A percentile compares a stretch with the other conserved stretches of the same genome.
These are phyloP conservation scores for Malassezia pachydermatis DNA, from an alignment of 1,284 basidiomycete species.

Conservation along the genomic window DNA sequence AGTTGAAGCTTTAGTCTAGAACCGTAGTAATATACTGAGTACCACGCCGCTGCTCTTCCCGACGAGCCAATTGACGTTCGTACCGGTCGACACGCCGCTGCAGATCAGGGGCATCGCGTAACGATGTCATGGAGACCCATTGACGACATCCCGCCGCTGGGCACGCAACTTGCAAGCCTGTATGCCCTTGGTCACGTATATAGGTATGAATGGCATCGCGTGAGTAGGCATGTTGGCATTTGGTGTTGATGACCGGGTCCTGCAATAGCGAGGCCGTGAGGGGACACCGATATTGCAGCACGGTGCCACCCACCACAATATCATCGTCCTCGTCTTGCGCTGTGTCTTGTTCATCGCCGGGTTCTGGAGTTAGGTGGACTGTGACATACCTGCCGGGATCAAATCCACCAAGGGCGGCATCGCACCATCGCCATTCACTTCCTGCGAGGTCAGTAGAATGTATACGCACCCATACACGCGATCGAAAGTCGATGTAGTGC, in stretches of 20 bases:
- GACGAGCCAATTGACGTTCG: conserved; percentile 7
- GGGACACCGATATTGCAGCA: conserved; percentile 34
- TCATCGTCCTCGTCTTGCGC: conserved; percentile 31
- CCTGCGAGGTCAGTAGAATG: too few species aligned
- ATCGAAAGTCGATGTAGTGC: conserved; percentile 29
- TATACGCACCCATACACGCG: conserved; percentile 29
- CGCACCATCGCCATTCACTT: conserved; percentile 23
- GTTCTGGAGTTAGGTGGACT: too few species aligned
- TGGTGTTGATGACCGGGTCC: conserved; percentile 25
- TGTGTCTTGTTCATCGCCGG: conserved; percentile 7
- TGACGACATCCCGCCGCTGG: conserved; percentile 13
- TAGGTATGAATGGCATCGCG: conserved; percentile 14
- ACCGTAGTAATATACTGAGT: conserved; percentile 2
- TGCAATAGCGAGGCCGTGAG: conserved; percentile 27
- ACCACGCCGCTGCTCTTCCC: conserved; percentile 8
- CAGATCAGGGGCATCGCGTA: conserved; percentile 9
- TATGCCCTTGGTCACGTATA: neutral
- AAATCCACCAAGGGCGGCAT: conserved; percentile 35
- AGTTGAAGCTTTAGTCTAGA: conserved; percentile 6
- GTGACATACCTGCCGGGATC: conserved; percentile 26
- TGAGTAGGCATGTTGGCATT: conserved; percentile 19
- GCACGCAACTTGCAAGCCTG: neutral
- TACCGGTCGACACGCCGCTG: conserved; percentile 15
- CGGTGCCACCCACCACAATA: conserved; percentile 25
- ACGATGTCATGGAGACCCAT: neutral